Conservation (phyloP, 345 rosid species). For the Corchorus olitorius region DNA sequence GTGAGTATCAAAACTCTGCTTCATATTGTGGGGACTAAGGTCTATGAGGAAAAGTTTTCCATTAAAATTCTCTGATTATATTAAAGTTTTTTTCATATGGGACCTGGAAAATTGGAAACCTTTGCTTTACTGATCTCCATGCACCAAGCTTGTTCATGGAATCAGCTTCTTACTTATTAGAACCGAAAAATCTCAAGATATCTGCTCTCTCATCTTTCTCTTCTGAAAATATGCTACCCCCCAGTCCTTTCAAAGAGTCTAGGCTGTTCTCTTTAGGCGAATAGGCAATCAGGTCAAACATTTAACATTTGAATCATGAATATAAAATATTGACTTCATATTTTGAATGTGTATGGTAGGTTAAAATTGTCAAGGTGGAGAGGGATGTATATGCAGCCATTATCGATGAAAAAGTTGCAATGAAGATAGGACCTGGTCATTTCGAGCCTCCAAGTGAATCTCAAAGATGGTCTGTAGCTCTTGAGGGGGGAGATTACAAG, state of each 20-base stretch:
- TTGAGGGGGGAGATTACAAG: conserved; percentile 84
- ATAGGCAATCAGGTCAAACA: background rate
- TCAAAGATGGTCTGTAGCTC: conserved; percentile 58
- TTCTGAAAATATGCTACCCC: background rate
- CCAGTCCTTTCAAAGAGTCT: background rate
- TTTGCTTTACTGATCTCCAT: background rate
- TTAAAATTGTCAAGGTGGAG: conserved; percentile 69
- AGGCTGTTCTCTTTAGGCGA: background rate
- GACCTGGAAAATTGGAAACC: background rate
- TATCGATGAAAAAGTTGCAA: conserved; percentile 71
- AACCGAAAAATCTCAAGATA: background rate
- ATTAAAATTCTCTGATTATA: background rate
- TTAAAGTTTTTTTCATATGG: background rate
- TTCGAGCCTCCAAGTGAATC: conserved; percentile 67
- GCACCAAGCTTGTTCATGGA: background rate
- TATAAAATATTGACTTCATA: conserved; percentile 3
- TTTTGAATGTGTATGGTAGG: conserved; percentile 40
- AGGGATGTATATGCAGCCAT: conserved; percentile 88
- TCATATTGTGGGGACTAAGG: background rate
- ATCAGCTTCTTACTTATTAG: background rate
- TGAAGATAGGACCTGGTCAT: conserved; percentile 94
- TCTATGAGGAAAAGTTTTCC: background rate
- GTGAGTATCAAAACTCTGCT: conserved; percentile 43
- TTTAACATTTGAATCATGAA: background rate
- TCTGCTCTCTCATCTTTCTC: background rate